Evolutionary conservation across 345 rosid genomes (phyloP), one percentile per base, ranked within the genome.

Genomic region (Moricandia arvensis): DNA sequence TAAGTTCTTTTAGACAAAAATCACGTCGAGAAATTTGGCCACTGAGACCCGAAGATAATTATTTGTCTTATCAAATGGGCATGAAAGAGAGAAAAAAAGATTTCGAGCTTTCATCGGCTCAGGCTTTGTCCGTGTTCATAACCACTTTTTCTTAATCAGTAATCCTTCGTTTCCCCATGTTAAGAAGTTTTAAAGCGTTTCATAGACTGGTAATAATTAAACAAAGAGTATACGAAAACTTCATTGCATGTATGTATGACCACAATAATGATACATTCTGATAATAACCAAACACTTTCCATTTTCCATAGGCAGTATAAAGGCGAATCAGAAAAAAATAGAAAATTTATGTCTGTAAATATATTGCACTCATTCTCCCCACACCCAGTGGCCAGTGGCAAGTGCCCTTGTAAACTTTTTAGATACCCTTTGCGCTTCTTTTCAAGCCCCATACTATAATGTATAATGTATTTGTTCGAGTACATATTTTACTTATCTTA

Each of bases 321-420:
- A 17, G 31, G 27, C 13, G 55, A 55, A 21, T 21, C 6, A 55
- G 21, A 58, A 34, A 26, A 30, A 29, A 38, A 55, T 53, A 27
- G 29, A 49, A 24, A 21, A 26, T 64, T 0, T 26, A 29, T 55
- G n/a, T 37, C 3, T 55, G 9, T 49, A 49, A 47, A 68, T 37
- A 62, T 51, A 47, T 8, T 26, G 79, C 67, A 65, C 27, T 75
- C 68, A 27, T 60, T 60, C 31, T 61, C 60, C 15, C 15, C 60
- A 21, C 61, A 59, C 18, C 57, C 10, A 45, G 29, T 43, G 49
- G 54, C 18, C 18, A 6, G 54, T 54, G 13, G 6, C 26, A 54
- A 54, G 58, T 66, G 78, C 60, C 18, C 65, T 63, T 76, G 80
- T 76, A 76, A 70, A 71, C 80, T 76, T 76, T 76, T 76, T 10